These are phyloP conservation scores for Pseudogymnoascus sp. DNA, from an alignment of 2,329 filamentous ascomycete genomes.

Conservation along the genomic window DNA sequence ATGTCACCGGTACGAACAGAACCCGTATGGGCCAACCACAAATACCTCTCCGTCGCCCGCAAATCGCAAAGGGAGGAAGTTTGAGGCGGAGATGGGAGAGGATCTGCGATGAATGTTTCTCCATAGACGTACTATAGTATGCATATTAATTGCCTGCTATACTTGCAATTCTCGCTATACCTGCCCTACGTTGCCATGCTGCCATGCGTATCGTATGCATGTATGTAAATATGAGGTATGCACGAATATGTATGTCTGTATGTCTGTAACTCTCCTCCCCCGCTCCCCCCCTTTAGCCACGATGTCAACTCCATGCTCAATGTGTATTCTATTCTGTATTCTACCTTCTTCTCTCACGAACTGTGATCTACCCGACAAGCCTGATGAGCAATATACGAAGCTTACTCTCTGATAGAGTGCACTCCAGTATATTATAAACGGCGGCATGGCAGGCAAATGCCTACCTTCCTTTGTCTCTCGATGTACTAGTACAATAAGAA, in stretches of 20 bases:
- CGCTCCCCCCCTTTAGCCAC: background rate
- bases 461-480: background rate
- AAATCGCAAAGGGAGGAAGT: background rate
- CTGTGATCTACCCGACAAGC: background rate
- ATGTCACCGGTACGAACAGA: background rate
- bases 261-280: background rate
- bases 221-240: background rate
- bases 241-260: background rate
- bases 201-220: background rate
- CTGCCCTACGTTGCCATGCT: background rate
- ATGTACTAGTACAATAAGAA: background rate
- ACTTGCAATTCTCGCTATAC: background rate
- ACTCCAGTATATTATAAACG: background rate
- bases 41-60: background rate
- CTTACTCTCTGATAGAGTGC: background rate
- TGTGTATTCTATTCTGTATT: background rate
- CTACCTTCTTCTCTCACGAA: background rate
- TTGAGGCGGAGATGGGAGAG: background rate
- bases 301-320: background rate
- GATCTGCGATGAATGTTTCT: constrained; percentile 1
- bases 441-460: background rate
- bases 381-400: background rate
- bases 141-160: background rate
- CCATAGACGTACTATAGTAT: constrained; percentile 2
- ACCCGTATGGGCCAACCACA: background rate